Evolutionary conservation across 2,329 filamentous ascomycete genomes (phyloP).

Genomic region (Fusarium sp.): DNA sequence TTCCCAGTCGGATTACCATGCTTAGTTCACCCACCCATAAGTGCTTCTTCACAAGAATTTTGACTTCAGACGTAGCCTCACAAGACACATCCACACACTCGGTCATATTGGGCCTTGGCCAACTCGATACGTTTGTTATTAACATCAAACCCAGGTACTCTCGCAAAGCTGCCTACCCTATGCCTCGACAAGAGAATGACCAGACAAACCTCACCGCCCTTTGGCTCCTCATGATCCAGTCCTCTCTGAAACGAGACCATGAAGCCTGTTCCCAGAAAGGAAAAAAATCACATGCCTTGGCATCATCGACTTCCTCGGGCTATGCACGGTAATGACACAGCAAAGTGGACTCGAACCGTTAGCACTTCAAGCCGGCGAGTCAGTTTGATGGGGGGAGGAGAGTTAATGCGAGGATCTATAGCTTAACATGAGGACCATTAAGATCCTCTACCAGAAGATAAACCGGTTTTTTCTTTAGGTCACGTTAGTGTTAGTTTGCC

Average conservation of each 20-base stretch:
- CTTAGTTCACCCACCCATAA: neutral
- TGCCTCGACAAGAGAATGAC: neutral
- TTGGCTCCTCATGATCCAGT: neutral
- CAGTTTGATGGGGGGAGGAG: constrained; percentile 10
- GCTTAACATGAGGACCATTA: neutral
- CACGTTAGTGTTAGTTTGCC: neutral
- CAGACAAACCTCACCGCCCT: constrained; percentile 25
- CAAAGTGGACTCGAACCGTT: neutral
- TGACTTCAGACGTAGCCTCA: no score
- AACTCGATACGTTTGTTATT: neutral
- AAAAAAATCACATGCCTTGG: neutral
- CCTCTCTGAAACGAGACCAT: constrained; percentile 22
- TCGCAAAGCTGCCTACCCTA: constrained; percentile 18
- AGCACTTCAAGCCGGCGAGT: constrained; percentile 22
- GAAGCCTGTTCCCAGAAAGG: constrained; percentile 15
- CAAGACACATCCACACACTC: neutral
- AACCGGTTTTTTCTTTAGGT: neutral
- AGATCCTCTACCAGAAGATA: neutral
- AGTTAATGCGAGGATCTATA: neutral
- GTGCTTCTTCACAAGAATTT: neutral
- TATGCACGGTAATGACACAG: constrained; percentile 3
- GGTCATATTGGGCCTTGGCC: neutral
- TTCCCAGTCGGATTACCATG: neutral
- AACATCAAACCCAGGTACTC: neutral
- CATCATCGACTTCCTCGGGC: neutral